Evolutionary conservation across 345 rosid species (phyloP).

Genomic region (Aquilaria sinensis): DNA sequence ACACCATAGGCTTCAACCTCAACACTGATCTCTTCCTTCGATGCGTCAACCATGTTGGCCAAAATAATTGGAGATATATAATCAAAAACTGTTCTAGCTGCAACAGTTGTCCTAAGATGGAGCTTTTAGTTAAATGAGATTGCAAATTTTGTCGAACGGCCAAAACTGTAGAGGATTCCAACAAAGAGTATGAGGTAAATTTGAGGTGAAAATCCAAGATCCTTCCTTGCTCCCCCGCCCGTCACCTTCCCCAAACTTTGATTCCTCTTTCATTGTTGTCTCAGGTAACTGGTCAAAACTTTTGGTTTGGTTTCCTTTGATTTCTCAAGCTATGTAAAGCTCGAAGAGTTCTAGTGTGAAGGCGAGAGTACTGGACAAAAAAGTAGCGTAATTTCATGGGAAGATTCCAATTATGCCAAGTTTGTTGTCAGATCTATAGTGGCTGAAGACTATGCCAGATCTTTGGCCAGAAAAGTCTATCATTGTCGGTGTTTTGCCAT

Average conservation of each 20-base stretch:
- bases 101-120: constrained; percentile 7
- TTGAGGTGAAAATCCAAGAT: too few species aligned
- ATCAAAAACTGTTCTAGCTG: constrained; percentile 18
- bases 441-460: constrained; percentile 17
- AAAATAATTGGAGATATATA: constrained; percentile 16
- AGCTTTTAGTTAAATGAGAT: background rate
- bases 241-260: too few species aligned
- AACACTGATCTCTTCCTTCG: constrained; percentile 19
- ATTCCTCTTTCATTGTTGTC: too few species aligned
- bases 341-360: constrained; percentile 6
- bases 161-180: background rate
- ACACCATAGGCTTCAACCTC: constrained; percentile 7
- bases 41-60: constrained; percentile 19
- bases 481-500: background rate
- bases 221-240: too few species aligned
- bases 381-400: constrained; percentile 16
- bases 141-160: constrained; percentile 1
- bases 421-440: constrained; percentile 1
- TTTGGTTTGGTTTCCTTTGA: too few species aligned
- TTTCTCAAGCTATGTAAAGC: constrained; percentile 1
- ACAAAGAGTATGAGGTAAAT: too few species aligned
- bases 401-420: background rate
- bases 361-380: constrained; percentile 7
- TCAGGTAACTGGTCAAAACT: too few species aligned
- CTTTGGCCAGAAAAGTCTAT: background rate